Evolutionary conservation across 345 rosid species (phyloP).

Genomic region (Arabidopsis suecica): DNA sequence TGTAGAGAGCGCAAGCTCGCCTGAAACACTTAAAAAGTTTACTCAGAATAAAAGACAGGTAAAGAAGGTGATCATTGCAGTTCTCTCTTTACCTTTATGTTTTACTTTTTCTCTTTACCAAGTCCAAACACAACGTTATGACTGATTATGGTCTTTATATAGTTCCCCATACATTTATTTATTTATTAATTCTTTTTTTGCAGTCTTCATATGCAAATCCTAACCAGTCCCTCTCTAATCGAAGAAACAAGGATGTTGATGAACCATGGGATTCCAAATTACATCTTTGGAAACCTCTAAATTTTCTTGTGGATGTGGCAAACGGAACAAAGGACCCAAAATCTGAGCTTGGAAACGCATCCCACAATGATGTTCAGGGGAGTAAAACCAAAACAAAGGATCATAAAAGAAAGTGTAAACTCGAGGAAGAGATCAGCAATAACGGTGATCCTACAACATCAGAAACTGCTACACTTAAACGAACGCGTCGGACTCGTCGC

Average conservation of each 20-base stretch:
- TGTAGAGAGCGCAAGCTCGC: conserved; percentile 66
- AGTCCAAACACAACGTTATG: conserved; percentile 11
- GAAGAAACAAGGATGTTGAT: conserved; percentile 51
- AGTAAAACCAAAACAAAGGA: conserved; percentile 61
- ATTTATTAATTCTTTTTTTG: conserved; percentile 8
- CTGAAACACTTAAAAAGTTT: conserved; percentile 60
- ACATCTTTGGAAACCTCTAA: conserved; percentile 86
- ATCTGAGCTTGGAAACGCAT: conserved; percentile 49
- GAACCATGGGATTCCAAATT: conserved; percentile 68
- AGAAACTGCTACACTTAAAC: conserved; percentile 65
- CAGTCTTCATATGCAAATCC: conserved; percentile 64
- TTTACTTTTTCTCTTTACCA: neutral
- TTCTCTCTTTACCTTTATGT: conserved; percentile 32
- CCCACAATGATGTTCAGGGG: conserved; percentile 49
- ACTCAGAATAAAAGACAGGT: conserved; percentile 75
- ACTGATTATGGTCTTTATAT: conserved; percentile 11
- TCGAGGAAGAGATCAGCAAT: conserved; percentile 56
- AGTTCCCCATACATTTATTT: conserved; percentile 13
- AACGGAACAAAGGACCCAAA: conserved; percentile 75
- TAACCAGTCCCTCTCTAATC: conserved; percentile 43
- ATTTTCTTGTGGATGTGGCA: conserved; percentile 94
- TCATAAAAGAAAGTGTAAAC: conserved; percentile 51
- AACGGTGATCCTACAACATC: conserved; percentile 56
- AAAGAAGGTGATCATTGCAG: conserved; percentile 41
- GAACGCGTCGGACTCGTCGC: conserved; percentile 64